phyloP scores from a whole-genome alignment of 352 stramenopile species.

The Pythium phragmiticola region DNA sequence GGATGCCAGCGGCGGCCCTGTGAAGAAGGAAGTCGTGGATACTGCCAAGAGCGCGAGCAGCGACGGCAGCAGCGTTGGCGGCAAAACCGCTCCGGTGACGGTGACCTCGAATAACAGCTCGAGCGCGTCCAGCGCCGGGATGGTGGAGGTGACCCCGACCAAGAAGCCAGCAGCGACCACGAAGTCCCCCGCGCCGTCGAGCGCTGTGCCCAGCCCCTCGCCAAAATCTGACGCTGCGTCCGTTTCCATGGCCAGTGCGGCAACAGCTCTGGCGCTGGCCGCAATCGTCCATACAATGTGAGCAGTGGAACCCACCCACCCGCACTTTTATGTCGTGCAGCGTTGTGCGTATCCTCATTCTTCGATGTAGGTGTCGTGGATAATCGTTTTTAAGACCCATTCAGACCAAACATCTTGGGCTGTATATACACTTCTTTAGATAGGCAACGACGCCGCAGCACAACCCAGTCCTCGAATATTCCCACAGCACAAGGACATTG shows the following conservation, averaged over 20 bases:
- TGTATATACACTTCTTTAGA: background rate
- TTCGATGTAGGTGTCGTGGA: too few species aligned
- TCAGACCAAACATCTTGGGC: too few species aligned
- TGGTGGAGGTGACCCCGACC: background rate
- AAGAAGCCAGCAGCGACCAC: background rate
- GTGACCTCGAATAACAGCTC: background rate
- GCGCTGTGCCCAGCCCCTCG: background rate
- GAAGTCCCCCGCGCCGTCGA: background rate
- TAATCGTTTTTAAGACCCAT: too few species aligned
- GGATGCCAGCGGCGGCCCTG: background rate
- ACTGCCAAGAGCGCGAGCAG: constrained; percentile 14
- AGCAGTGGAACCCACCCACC: background rate
- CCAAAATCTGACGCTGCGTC: background rate
- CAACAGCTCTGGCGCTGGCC: background rate
- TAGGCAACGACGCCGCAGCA: background rate
- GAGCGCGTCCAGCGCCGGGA: background rate
- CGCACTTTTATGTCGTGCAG: background rate
- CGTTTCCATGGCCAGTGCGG: background rate
- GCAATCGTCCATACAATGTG: background rate
- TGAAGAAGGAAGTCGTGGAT: constrained; percentile 12
- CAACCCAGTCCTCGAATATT: too few species aligned
- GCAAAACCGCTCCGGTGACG: background rate
- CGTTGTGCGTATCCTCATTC: background rate
- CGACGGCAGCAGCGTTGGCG: background rate
- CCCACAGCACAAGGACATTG: background rate